Percentiles rank a stretch among this genome's conserved stretches.
These are phyloP conservation scores for Allomyces javanicus DNA, from an alignment of 192 early-diverging fungal species.

Conservation along the genomic window DNA sequence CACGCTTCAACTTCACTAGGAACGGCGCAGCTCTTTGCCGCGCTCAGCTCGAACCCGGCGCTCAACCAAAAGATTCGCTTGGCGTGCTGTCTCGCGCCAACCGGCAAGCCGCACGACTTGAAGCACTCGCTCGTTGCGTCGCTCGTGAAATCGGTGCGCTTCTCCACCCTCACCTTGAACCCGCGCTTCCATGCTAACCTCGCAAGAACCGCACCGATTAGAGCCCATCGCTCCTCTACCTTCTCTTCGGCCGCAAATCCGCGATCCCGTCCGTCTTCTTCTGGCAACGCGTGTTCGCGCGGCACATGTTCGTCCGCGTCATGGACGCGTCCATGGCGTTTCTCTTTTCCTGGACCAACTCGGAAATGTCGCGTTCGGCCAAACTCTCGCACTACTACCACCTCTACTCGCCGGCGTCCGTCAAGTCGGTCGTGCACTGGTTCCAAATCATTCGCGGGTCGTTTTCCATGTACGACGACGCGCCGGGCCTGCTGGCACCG, in stretches of 20 bases:
- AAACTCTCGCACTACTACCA: conserved; percentile 69
- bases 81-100: conserved; percentile 43
- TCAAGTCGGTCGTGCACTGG: conserved; percentile 84
- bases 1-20: conserved; percentile 10
- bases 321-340: conserved; percentile 50
- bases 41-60: conserved; percentile 51
- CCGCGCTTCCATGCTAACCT: too few relatives aligned
- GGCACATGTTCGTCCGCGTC: conserved; percentile 46
- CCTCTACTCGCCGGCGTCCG: conserved; percentile 72
- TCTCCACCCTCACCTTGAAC: not conserved
- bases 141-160: not conserved
- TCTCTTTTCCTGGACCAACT: conserved; percentile 66
- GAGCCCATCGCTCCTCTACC: conserved; percentile 56
- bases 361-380: conserved; percentile 43
- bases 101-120: conserved; percentile 43
- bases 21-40: conserved; percentile 70
- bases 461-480: conserved; percentile 89
- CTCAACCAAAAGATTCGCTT: conserved; percentile 71
- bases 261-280: conserved; percentile 57
- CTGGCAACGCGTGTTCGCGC: conserved; percentile 63
- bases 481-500: conserved; percentile 31
- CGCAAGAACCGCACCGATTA: not conserved
- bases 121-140: not conserved
- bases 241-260: conserved; percentile 69
- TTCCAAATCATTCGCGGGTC: conserved; percentile 80